A percentile compares a stretch with the other conserved stretches of the same genome.
These are phyloP conservation scores for Candida succiphila DNA, from an alignment of 805 yeast species.

Conservation along the genomic window DNA sequence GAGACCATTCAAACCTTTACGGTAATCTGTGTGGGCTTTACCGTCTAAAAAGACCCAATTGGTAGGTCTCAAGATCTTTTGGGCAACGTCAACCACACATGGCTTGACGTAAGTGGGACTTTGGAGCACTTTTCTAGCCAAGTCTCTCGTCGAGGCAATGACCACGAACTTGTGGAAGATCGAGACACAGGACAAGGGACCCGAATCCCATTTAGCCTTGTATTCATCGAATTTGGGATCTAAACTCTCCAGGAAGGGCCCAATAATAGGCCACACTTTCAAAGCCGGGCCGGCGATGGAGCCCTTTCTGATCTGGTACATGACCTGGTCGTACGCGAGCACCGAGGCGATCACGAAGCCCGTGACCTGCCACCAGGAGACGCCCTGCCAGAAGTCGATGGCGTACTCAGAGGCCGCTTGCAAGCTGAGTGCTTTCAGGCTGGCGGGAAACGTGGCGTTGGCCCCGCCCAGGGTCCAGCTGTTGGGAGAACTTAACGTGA, in stretches of 20 bases:
- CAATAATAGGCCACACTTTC: conserved; percentile 91
- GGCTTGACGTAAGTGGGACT: conserved; percentile 89
- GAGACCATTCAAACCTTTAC: conserved; percentile 81
- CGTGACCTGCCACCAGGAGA: conserved; percentile 47
- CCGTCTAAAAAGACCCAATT: conserved; percentile 99
- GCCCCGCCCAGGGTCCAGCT: too few relatives aligned
- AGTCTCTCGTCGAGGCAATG: conserved; percentile 80
- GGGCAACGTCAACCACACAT: conserved; percentile 96
- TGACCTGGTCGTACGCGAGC: conserved; percentile 63
- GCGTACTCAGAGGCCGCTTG: not conserved
- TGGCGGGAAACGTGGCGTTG: too few relatives aligned
- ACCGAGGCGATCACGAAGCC: conserved; percentile 36
- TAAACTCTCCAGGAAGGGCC: conserved; percentile 88
- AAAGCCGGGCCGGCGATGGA: conserved; percentile 80
- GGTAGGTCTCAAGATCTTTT: conserved; percentile 85
- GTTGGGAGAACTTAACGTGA: too few relatives aligned
- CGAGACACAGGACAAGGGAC: conserved; percentile 92
- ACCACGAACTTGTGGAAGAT: conserved; percentile 97
- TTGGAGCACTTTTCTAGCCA: conserved; percentile 77
- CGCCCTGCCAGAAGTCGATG: not conserved
- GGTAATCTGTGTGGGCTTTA: conserved; percentile 87
- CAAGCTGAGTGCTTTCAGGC: not conserved
- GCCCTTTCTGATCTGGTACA: conserved; percentile 76
- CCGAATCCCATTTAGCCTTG: conserved; percentile 87
- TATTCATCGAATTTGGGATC: conserved; percentile 96